These are phyloP conservation scores for Fusarium buharicum DNA, from an alignment of 2,329 filamentous ascomycete genomes.

Conservation along the genomic window DNA sequence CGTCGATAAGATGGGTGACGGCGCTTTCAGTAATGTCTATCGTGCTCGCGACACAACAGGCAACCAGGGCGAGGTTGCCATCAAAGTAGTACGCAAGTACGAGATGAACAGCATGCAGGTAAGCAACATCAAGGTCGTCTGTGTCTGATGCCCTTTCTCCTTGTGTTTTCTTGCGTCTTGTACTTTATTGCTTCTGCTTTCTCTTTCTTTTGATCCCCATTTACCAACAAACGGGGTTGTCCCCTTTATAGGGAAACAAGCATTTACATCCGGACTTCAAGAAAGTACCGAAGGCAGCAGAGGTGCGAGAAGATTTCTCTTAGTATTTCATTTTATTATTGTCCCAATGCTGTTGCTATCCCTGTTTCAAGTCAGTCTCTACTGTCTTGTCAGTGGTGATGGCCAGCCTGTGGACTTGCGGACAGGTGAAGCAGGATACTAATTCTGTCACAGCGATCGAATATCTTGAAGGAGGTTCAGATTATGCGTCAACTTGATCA, in stretches of 20 bases:
- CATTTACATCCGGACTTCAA: constrained; percentile 97
- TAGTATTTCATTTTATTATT: constrained; percentile 43
- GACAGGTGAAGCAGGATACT: constrained; percentile 40
- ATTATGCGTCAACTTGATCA: constrained; percentile 98
- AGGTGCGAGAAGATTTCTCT: constrained; percentile 77
- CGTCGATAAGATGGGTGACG: constrained; percentile 97
- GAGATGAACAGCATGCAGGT: constrained; percentile 99
- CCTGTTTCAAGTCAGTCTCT: constrained; percentile 39
- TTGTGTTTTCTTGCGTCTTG: constrained; percentile 32
- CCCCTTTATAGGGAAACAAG: constrained; percentile 77
- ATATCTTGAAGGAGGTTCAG: constrained; percentile 97
- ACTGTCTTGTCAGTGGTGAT: constrained; percentile 30
- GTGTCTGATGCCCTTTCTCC: constrained; percentile 39
- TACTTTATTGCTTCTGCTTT: constrained; percentile 11
- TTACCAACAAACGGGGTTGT: constrained; percentile 65
- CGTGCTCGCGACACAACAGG: constrained; percentile 81
- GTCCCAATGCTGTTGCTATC: constrained; percentile 34
- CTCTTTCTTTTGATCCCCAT: constrained; percentile 45
- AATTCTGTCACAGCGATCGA: constrained; percentile 77
- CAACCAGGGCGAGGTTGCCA: constrained; percentile 82
- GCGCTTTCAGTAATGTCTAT: constrained; percentile 99
- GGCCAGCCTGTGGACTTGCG: constrained; percentile 32
- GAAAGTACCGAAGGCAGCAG: constrained; percentile 92
- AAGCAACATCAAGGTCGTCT: constrained; percentile 59
- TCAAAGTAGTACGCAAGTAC: constrained; percentile 98